Evolutionary conservation across 345 rosid species (phyloP).

Genomic region (Erysimum cheiranthoides): DNA sequence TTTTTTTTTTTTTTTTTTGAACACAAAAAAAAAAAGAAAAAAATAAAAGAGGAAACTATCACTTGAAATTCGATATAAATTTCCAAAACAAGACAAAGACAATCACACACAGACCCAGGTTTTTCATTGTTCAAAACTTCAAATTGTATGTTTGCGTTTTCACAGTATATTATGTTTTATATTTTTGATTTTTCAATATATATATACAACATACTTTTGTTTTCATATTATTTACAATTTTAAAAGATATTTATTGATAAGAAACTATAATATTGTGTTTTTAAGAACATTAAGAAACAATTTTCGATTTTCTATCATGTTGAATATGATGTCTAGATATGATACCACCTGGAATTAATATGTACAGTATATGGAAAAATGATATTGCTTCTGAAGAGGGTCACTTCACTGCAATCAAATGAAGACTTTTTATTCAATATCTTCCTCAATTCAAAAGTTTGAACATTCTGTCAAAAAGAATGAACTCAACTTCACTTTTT

Average conservation of each 20-base stretch:
- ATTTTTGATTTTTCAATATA: not conserved
- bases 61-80: constrained; percentile 2
- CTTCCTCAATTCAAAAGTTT: constrained; percentile 37
- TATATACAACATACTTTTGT: too few relatives aligned
- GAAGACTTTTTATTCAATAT: constrained; percentile 22
- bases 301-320: not conserved
- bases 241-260: not conserved
- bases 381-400: constrained; percentile 36
- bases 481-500: constrained; percentile 30
- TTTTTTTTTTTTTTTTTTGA: too few relatives aligned
- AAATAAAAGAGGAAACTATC: too few relatives aligned
- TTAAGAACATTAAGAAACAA: not conserved
- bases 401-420: constrained; percentile 37
- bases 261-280: not conserved
- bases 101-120: constrained; percentile 13
- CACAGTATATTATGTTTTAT: not conserved
- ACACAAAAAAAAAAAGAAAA: too few relatives aligned
- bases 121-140: constrained; percentile 15
- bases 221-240: too few relatives aligned
- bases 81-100: constrained; percentile 30
- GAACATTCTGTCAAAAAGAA: constrained; percentile 41
- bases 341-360: constrained; percentile 23
- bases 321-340: not conserved
- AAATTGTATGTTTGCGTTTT: not conserved
- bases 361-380: not conserved